Conservation (phyloP, 2,329 filamentous ascomycete species). For the Hysterium pulicare region DNA sequence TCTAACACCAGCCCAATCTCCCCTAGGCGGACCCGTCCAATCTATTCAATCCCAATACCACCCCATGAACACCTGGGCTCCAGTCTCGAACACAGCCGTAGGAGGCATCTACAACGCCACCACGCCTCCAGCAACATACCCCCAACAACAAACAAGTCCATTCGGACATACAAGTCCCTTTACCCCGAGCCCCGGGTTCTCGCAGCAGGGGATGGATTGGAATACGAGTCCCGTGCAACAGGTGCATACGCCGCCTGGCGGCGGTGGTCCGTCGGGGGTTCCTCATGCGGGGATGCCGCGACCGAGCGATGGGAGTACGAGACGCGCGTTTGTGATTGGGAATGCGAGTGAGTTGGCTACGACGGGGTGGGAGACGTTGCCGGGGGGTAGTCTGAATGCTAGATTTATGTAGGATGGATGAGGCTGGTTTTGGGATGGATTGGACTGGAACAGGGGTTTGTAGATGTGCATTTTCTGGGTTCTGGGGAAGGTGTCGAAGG, state of each 20-base stretch:
- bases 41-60: conserved; percentile 1
- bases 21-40: conserved; percentile 14
- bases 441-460: too few species aligned
- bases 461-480: not conserved
- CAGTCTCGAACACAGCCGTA: not conserved
- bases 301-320: not conserved
- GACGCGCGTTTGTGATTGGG: not conserved
- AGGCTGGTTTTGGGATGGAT: not conserved
- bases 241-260: not conserved
- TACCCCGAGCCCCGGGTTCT: not conserved
- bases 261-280: not conserved
- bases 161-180: not conserved
- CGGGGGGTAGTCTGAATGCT: conserved; percentile 2
- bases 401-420: not conserved
- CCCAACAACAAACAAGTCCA: not conserved
- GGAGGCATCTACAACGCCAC: not conserved
- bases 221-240: not conserved
- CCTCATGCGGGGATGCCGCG: not conserved
- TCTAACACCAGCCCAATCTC: conserved; percentile 22
- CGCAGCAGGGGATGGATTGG: not conserved
- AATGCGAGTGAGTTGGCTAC: conserved; percentile 1
- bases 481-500: not conserved
- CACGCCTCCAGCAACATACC: not conserved
- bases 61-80: not conserved
- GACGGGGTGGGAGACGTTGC: conserved; percentile 4